phyloP scores from a whole-genome alignment of 2,329 filamentous ascomycete genomes.

The Ophidiomyces ophidiicola region DNA sequence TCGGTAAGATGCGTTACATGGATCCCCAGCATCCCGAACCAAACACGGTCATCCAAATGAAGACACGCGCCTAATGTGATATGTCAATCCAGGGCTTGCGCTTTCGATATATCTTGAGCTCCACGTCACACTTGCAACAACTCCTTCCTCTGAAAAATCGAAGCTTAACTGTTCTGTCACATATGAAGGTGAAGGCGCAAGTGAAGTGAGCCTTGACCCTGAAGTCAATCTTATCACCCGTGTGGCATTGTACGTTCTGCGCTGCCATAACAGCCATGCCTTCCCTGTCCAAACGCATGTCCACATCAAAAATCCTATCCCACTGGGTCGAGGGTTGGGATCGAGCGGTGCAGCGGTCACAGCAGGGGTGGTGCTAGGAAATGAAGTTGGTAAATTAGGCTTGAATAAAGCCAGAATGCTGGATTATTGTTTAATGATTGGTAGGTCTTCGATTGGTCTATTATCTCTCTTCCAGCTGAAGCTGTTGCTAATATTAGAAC shows the following conservation, averaged over 20 bases:
- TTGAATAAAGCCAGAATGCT: slow-evolving; percentile 72
- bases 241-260: slow-evolving; percentile 84
- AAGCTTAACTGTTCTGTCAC: slow-evolving; percentile 79
- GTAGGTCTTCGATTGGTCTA: slow-evolving; percentile 29
- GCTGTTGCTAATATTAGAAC: slow-evolving; percentile 12
- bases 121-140: slow-evolving; percentile 56
- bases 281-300: slow-evolving; percentile 83
- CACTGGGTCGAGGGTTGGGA: slow-evolving; percentile 81
- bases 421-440: slow-evolving; percentile 96
- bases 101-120: slow-evolving; percentile 90
- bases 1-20: slow-evolving; percentile 33
- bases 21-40: not conserved
- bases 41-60: not conserved
- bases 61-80: not conserved
- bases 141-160: slow-evolving; percentile 38
- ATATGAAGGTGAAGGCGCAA: slow-evolving; percentile 66
- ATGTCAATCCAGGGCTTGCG: slow-evolving; percentile 51
- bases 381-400: slow-evolving; percentile 69
- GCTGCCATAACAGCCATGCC: slow-evolving; percentile 73
- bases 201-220: slow-evolving; percentile 69
- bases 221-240: slow-evolving; percentile 86
- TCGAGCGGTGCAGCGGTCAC: slow-evolving; percentile 93
- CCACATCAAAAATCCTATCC: slow-evolving; percentile 92
- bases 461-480: not conserved
- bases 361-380: slow-evolving; percentile 83